These are phyloP conservation scores for Mycena citricolor DNA, from an alignment of 1,284 basidiomycete genomes.

Conservation along the genomic window DNA sequence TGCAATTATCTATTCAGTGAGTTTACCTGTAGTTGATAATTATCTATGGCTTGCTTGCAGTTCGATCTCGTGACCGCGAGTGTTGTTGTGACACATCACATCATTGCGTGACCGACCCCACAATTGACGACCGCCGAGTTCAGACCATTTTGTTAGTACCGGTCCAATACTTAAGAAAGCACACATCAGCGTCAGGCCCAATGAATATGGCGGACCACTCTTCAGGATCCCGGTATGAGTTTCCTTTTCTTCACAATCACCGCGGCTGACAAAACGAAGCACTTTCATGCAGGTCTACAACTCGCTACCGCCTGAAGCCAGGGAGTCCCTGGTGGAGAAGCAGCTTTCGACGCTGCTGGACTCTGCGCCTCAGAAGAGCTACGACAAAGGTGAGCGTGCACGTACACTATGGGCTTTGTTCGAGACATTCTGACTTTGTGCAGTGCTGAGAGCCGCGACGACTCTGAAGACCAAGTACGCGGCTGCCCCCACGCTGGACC, in stretches of 20 bases:
- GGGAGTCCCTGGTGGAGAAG: constrained; percentile 42
- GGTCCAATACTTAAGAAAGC: too few relatives aligned
- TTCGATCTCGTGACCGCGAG: too few relatives aligned
- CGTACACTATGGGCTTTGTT: background rate
- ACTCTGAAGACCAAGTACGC: constrained; percentile 39
- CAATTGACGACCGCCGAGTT: too few relatives aligned
- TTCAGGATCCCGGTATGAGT: background rate
- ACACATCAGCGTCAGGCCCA: too few relatives aligned
- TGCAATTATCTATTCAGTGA: too few relatives aligned
- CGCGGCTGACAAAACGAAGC: constrained; percentile 27
- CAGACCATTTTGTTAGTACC: background rate
- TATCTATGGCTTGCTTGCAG: too few relatives aligned
- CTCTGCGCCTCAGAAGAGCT: constrained; percentile 33
- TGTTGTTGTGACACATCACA: too few relatives aligned
- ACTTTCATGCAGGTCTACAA: constrained; percentile 45
- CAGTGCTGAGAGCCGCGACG: constrained; percentile 33
- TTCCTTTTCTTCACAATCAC: background rate
- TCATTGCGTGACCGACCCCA: too few relatives aligned
- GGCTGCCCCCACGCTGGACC: constrained; percentile 47
- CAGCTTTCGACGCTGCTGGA: constrained; percentile 44
- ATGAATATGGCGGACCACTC: background rate
- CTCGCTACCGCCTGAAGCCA: constrained; percentile 44
- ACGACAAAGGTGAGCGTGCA: constrained; percentile 30
- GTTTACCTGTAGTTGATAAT: too few relatives aligned
- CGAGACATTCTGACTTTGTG: background rate